Conservation (phyloP, 1,284 basidiomycete genomes). For the Volvariella surrecta region DNA sequence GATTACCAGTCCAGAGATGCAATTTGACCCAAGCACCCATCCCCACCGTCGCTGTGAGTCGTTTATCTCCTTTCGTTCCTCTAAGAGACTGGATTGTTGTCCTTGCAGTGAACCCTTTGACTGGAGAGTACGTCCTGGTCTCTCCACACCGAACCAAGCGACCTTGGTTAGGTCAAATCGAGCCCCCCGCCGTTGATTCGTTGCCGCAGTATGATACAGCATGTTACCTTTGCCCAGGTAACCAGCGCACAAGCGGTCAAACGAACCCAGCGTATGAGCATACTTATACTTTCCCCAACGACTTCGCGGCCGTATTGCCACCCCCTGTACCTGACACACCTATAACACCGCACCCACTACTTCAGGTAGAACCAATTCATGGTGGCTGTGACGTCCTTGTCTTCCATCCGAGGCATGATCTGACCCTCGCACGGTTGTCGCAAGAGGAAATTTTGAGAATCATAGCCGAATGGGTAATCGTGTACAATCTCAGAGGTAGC, state of each 20-base stretch:
- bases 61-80: not conserved
- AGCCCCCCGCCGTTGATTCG: constrained; percentile 44
- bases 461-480: constrained; percentile 69
- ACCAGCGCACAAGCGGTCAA: constrained; percentile 70
- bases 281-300: constrained; percentile 78
- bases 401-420: constrained; percentile 86
- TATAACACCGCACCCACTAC: constrained; percentile 47
- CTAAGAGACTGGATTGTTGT: constrained; percentile 4
- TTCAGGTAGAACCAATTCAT: constrained; percentile 65
- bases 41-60: constrained; percentile 65
- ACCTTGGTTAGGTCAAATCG: constrained; percentile 82
- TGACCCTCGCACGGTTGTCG: constrained; percentile 77
- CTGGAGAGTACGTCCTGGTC: constrained; percentile 73
- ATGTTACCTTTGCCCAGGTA: constrained; percentile 92
- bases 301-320: constrained; percentile 78
- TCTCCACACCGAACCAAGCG: constrained; percentile 80
- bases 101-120: constrained; percentile 65
- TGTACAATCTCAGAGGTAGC: constrained; percentile 56
- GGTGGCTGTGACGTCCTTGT: constrained; percentile 88
- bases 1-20: not conserved
- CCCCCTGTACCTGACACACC: constrained; percentile 42
- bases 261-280: constrained; percentile 63
- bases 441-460: constrained; percentile 59
- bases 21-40: constrained; percentile 59
- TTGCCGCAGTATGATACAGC: constrained; percentile 68